These are phyloP conservation scores for Blastobotrys apis DNA, from an alignment of 1,139 yeast species.

Conservation along the genomic window DNA sequence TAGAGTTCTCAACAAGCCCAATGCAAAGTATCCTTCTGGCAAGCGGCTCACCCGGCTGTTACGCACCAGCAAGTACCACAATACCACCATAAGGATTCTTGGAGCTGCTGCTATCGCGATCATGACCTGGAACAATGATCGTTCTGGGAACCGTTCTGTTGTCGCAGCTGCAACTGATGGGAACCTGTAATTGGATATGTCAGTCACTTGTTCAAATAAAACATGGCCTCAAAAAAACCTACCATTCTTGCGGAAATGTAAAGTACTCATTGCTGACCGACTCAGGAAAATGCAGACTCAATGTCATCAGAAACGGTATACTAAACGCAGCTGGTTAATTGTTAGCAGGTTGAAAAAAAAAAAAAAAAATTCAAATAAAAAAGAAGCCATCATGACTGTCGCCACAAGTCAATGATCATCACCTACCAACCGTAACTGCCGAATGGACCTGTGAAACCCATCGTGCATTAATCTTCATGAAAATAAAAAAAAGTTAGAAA, in stretches of 20 bases:
- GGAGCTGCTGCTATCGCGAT: constrained; percentile 55
- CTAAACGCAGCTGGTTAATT: constrained; percentile 56
- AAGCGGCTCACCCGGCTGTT: constrained; percentile 42
- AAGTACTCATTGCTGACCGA: constrained; percentile 78
- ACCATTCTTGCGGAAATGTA: constrained; percentile 95
- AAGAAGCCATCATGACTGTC: too few species aligned
- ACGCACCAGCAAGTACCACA: constrained; percentile 47
- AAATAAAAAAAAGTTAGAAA: not conserved
- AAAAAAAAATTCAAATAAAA: too few species aligned
- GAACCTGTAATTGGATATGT: too few species aligned
- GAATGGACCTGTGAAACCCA: constrained; percentile 61
- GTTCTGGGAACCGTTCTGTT: constrained; percentile 93
- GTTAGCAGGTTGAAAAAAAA: too few species aligned
- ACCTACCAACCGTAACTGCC: not conserved
- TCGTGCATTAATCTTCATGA: constrained; percentile 49
- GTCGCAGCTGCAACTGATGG: constrained; percentile 95
- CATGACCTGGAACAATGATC: constrained; percentile 82
- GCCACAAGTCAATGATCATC: too few species aligned
- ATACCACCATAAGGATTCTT: constrained; percentile 64
- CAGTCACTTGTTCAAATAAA: too few species aligned
- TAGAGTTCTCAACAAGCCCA: constrained; percentile 73
- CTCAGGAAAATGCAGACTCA: constrained; percentile 69
- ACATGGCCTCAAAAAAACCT: not conserved
- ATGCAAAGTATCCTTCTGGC: constrained; percentile 1
- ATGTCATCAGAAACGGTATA: constrained; percentile 68